phyloP scores from a whole-genome alignment of 495 filamentous ascomycete genomes.

The Bacidia rubella region DNA sequence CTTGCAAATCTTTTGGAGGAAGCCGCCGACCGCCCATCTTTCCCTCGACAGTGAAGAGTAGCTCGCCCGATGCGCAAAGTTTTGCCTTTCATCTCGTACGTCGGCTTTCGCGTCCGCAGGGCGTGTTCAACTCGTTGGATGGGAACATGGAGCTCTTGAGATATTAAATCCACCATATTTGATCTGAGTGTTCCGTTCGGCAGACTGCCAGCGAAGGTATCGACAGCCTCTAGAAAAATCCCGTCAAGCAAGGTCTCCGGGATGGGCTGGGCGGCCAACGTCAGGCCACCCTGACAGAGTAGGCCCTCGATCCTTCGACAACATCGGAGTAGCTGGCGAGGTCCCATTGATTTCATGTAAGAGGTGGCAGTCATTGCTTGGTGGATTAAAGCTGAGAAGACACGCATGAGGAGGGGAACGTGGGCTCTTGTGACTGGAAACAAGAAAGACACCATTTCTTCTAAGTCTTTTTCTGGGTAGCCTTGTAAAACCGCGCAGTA shows the following conservation, averaged over 20 bases:
- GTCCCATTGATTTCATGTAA: slow-evolving; percentile 41
- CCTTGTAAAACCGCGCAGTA: slow-evolving; percentile 52
- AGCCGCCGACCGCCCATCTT: slow-evolving; percentile 26
- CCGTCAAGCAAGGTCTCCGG: slow-evolving; percentile 59
- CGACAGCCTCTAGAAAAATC: slow-evolving; percentile 81
- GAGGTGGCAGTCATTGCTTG: background rate
- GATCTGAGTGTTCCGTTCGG: slow-evolving; percentile 49
- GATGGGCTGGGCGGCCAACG: slow-evolving; percentile 60
- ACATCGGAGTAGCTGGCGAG: slow-evolving; percentile 82
- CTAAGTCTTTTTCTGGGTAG: slow-evolving; percentile 56
- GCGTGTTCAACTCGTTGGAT: slow-evolving; percentile 62
- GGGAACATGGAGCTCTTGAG: slow-evolving; percentile 73
- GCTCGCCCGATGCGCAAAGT: slow-evolving; percentile 56
- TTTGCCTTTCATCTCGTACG: slow-evolving; percentile 42
- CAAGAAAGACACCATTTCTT: slow-evolving; percentile 52
- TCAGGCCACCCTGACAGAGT: slow-evolving; percentile 43
- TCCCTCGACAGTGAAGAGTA: slow-evolving; percentile 32
- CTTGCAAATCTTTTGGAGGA: slow-evolving; percentile 40
- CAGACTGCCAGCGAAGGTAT: slow-evolving; percentile 73
- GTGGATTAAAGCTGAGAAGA: slow-evolving; percentile 48
- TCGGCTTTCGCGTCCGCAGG: slow-evolving; percentile 52
- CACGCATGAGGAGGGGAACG: slow-evolving; percentile 54
- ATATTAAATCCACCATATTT: slow-evolving; percentile 52
- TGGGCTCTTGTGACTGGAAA: slow-evolving; percentile 59
- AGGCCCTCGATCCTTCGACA: slow-evolving; percentile 57